Percentiles rank a stretch among this genome's conserved stretches.
Conservation (phyloP, 116 monocot genomes). For the Iris pallida region DNA sequence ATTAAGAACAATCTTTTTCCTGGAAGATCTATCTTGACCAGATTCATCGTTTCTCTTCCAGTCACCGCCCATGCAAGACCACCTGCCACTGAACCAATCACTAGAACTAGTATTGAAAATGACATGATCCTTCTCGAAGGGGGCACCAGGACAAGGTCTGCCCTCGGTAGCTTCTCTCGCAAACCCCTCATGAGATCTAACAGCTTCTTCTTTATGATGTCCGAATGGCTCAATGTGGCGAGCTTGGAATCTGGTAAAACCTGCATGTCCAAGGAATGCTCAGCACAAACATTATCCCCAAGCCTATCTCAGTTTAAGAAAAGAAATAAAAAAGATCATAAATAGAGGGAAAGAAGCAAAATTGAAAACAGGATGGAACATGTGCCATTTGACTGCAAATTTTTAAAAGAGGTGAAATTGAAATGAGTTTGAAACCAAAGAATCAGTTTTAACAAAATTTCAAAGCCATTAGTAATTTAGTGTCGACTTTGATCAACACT, state of each 20-base stretch:
- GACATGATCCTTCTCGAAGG: constrained; percentile 26
- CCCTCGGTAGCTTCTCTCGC: constrained; percentile 39
- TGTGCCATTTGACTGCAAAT: too few species aligned
- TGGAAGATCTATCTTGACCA: constrained; percentile 56
- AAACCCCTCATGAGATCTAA: constrained; percentile 22
- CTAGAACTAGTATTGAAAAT: constrained; percentile 22
- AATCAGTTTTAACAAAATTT: too few species aligned
- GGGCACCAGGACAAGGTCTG: constrained; percentile 13
- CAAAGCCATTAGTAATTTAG: too few species aligned
- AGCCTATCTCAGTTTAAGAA: too few species aligned
- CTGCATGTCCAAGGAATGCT: constrained; percentile 26
- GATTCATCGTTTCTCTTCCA: constrained; percentile 95
- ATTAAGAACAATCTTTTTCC: constrained; percentile 77
- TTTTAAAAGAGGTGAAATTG: too few species aligned
- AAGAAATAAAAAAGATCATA: too few species aligned
- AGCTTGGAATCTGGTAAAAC: constrained; percentile 50
- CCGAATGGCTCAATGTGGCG: constrained; percentile 22
- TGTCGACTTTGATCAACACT: too few species aligned
- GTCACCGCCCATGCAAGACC: constrained; percentile 97
- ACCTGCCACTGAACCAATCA: constrained; percentile 70
- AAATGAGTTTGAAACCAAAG: too few species aligned
- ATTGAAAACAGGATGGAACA: too few species aligned
- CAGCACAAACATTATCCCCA: not conserved
- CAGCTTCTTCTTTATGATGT: constrained; percentile 43
- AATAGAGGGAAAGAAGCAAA: too few species aligned